Evolutionary conservation across 192 early-diverging fungal species (phyloP), one percentile per base, ranked within the genome.

Genomic region (Backusella morwellensis): DNA sequence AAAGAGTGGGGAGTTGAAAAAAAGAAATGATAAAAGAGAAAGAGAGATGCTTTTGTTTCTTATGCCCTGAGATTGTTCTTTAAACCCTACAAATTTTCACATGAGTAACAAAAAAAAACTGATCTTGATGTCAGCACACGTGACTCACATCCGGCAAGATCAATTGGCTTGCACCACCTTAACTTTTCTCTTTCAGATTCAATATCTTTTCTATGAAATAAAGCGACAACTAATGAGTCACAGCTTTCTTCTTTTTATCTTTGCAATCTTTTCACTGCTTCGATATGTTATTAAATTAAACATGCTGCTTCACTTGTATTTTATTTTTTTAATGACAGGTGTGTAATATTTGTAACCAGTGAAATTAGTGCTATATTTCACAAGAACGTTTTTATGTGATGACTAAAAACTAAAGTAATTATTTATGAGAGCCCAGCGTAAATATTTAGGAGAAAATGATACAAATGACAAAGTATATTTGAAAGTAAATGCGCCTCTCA

Each of bases 11-110:
- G 56, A 59, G 56, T 59, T 23, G 17, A 69, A 68, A 69, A 70
- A 23, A 63, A 63, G 56, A 29, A 63, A 9, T 29, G 9, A 63
- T 63, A 63, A 63, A 63, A 63, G 56, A 70, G 68, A 70, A 70
- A 70, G 68, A 69, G 68, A 70, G 35, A 38, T 35, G n/a, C 19
- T 68, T 68, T 34, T 68, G 34, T 68, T 63, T 26, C 56, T 63
- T 63, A 29, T 63, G 56, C 56, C 56, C 56, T 63, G 56, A 63
- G 56, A 29, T 63, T 29, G 42, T 72, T 72, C 42, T 72, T 72
- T 72, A 70, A 70, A 23, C 68, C 38, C 68, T 70, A 38, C 70
- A 72, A 72, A 41, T 41, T 50, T 72, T 72, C 70, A 72, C 70
- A 72, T 72, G 70, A 50, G 44, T 44, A 29, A 50, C 47, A 50